Base-by-base conservation (phyloP, 2,329 filamentous ascomycete genomes). In the Botrytis medusae region DNA sequence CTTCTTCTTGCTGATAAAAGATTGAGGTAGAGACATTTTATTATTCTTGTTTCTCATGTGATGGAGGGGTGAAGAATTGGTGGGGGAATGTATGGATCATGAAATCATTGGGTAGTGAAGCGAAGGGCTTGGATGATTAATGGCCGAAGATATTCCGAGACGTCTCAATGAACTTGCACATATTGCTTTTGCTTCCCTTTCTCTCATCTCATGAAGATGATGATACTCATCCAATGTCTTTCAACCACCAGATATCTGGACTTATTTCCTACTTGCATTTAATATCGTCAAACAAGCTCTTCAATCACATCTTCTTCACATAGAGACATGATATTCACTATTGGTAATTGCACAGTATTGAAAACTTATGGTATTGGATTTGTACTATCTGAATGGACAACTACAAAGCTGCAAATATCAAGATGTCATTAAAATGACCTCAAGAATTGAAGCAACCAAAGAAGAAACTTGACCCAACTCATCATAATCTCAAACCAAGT, bases 1-100 rank as follows among this genome's bases (percentile, higher is more conserved):
- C 69, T 83, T 81, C 83, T 98, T 98, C 80, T 89, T 92, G 63
- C 82, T 80, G 59, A 82, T 68, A 79, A 93, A 93, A 42, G 80
- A 78, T 14, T 74, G 70, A 1, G 79, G 77, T n/a, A 75, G 74
- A 22, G 54, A 63, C 73, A 72, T 61, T 72, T 48, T 48, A 46
- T 46, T 14, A 40, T 54, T 62, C 16, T 54, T 44, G 18, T 22
- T 10, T 68, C 42, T 16, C 51, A 69, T 60, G 67, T 59, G 34
- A 69, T 69, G 67, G 68, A 62, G 51, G 54, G 68, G 54, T 70
- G 40, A 62, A 32, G n/a, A 37, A n/a, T 69, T 61, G 65, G 64
- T 40, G 65, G 48, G 65, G 48, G 25, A 29, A 42, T 57, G 9
- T 32, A 54, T 57, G 48, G 25, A 29, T 32, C 18, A 10, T 34